These are phyloP conservation scores for Avena eriantha DNA, from an alignment of 176 grass and related monocot genomes.

Conservation along the genomic window DNA sequence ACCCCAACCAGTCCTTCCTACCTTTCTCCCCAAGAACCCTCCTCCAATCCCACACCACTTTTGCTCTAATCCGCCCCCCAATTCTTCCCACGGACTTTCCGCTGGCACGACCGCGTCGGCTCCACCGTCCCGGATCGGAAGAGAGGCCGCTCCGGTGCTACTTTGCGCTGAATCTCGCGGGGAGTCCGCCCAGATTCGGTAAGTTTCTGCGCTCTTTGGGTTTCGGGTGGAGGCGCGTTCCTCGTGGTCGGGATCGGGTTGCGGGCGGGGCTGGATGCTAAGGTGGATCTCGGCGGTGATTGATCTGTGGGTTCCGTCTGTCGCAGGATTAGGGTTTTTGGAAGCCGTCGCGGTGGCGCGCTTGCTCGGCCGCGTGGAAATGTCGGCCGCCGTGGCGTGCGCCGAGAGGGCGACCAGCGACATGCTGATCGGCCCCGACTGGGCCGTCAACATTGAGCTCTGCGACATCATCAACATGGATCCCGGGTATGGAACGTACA, in stretches of 20 bases:
- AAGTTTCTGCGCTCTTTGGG: not conserved
- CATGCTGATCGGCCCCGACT: conserved; percentile 91
- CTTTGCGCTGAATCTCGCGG: conserved; percentile 33
- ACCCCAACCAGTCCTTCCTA: conserved; percentile 10
- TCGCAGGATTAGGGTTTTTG: conserved; percentile 49
- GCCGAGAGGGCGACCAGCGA: conserved; percentile 93
- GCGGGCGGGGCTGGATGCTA: not conserved
- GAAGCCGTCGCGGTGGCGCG: not conserved
- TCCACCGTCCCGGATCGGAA: conserved; percentile 1
- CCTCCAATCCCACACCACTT: conserved; percentile 48
- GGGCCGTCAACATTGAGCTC: conserved; percentile 97
- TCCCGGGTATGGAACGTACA: conserved; percentile 59
- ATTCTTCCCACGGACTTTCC: not conserved
- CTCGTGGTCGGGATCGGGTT: not conserved
- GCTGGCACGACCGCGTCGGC: not conserved
- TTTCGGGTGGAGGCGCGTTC: conserved; percentile 4
- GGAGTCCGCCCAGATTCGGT: conserved; percentile 48
- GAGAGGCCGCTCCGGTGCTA: not conserved
- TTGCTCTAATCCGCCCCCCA: conserved; percentile 10
- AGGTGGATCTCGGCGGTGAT: conserved; percentile 46
- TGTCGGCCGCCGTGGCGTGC: conserved; percentile 64
- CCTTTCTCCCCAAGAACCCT: conserved; percentile 32
- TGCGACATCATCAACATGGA: conserved; percentile 99
- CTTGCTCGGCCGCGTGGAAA: conserved; percentile 24
- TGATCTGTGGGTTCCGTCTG: not conserved